phyloP scores from a whole-genome alignment of 192 early-diverging fungal species.

The Coemansia sp. region DNA sequence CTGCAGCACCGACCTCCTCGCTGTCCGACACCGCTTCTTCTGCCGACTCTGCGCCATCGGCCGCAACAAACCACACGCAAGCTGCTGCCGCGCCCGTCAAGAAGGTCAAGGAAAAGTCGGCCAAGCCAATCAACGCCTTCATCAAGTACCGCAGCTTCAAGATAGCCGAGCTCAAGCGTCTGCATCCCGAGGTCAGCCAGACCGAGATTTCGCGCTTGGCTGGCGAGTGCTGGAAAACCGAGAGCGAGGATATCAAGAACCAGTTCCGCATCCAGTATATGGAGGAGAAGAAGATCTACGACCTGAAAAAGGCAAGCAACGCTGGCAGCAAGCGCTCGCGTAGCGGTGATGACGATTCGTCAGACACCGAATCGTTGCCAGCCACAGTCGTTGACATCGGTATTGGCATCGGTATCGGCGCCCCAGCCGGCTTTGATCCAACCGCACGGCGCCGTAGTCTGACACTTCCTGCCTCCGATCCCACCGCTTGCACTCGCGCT shows the following conservation, averaged over 20 bases:
- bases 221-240: constrained; percentile 54
- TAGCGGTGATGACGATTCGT: constrained; percentile 20
- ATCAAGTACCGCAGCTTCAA: constrained; percentile 56
- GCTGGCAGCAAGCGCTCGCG: constrained; percentile 32
- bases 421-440: constrained; percentile 30
- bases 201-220: constrained; percentile 53
- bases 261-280: constrained; percentile 43
- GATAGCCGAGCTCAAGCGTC: constrained; percentile 51
- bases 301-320: constrained; percentile 44
- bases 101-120: constrained; percentile 52
- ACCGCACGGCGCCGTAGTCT: constrained; percentile 44
- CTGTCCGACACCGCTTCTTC: too few relatives aligned
- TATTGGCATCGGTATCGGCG: neutral
- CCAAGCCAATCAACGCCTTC: constrained; percentile 54
- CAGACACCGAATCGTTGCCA: constrained; percentile 18
- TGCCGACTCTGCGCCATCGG: constrained; percentile 2
- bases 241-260: constrained; percentile 50
- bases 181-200: constrained; percentile 50
- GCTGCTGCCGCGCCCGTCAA: constrained; percentile 14
- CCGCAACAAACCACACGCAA: constrained; percentile 1
- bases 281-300: constrained; percentile 50
- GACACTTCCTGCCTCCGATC: constrained; percentile 25
- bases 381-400: neutral
- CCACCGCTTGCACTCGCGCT: constrained; percentile 10
- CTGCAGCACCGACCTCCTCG: neutral